Evolutionary conservation across 345 rosid genomes (phyloP).

Genomic region (Linum trigynum): DNA sequence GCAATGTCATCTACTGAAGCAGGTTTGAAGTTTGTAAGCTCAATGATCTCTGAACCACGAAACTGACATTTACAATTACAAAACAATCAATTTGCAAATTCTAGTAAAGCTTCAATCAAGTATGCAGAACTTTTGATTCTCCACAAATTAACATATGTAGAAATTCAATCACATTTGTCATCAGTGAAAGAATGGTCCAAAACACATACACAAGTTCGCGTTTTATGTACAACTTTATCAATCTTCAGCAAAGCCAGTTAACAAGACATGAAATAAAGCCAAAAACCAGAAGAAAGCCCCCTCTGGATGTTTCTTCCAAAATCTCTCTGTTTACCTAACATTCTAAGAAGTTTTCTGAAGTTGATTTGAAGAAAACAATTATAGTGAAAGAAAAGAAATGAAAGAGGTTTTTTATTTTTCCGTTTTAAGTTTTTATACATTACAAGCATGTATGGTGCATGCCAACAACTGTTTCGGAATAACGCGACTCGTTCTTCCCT

Average conservation of each 20-base stretch:
- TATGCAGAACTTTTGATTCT: no score
- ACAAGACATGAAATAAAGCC: not conserved
- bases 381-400: not conserved
- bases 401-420: not conserved
- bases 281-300: no score
- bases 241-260: not conserved
- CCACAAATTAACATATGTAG: no score
- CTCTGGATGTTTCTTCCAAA: no score
- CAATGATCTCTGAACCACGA: slow-evolving; percentile 56
- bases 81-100: not conserved
- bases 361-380: not conserved
- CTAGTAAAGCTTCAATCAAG: no score
- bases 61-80: slow-evolving; percentile 34
- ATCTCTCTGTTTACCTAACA: no score
- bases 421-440: no score
- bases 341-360: no score
- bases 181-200: not conserved
- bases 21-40: slow-evolving; percentile 58
- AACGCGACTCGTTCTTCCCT: not conserved
- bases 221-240: not conserved
- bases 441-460: no score
- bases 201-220: not conserved
- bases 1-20: slow-evolving; percentile 70
- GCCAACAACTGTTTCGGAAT: no score
- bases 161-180: no score